phyloP scores from a whole-genome alignment of 2,329 filamentous ascomycete species.

The Pyrenophora tritici-repentis region DNA sequence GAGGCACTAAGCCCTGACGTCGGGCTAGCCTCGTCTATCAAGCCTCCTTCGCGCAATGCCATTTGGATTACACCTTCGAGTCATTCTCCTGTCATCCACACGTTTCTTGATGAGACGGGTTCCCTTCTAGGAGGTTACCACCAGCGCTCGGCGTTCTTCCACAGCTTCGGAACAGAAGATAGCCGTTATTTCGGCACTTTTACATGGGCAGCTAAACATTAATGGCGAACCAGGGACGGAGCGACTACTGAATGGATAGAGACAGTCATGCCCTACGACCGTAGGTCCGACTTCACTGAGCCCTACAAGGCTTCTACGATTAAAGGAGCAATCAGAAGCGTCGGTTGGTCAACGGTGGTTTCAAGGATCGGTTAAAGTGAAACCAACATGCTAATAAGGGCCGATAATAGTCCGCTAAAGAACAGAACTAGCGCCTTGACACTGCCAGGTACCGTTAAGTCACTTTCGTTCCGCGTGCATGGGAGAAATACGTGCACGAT shows the following conservation, averaged over 20 bases:
- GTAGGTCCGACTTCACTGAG: background rate
- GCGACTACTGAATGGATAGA: no score
- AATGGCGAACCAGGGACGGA: no score
- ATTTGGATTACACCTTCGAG: background rate
- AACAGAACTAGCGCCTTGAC: conserved; percentile 8
- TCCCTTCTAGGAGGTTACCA: no score
- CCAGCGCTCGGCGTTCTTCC: no score
- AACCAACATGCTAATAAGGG: conserved; percentile 9
- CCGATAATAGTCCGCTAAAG: conserved; percentile 5
- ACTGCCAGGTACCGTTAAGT: background rate
- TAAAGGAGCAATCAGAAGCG: conserved; percentile 3
- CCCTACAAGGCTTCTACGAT: background rate
- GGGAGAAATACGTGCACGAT: background rate
- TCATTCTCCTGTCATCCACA: background rate
- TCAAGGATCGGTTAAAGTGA: conserved; percentile 6
- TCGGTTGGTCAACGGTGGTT: background rate
- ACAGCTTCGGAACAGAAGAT: no score
- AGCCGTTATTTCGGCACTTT: no score
- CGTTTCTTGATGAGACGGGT: no score
- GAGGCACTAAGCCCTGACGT: background rate
- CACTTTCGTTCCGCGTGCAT: no score
- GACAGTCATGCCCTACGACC: background rate
- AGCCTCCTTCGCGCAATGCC: background rate
- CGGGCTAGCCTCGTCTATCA: background rate
- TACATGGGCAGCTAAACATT: no score